Evolutionary conservation across 495 filamentous ascomycete species (phyloP), one percentile per base, ranked within the genome.

Genomic region (Hypoxylon fuscum): DNA sequence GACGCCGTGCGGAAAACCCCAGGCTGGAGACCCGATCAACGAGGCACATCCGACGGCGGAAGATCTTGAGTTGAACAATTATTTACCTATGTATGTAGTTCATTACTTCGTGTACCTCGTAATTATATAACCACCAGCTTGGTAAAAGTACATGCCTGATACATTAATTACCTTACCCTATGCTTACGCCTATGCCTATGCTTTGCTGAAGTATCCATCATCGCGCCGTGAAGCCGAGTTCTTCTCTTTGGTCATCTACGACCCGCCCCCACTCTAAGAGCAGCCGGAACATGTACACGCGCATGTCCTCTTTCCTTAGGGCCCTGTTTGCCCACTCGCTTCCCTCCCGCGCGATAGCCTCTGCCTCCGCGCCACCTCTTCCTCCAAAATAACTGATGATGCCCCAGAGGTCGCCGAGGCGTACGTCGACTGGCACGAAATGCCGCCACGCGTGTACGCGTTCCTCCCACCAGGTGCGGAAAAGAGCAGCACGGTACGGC

Each of bases 251-350:
- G 58, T 90, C 87, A 74, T 89, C 82, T 5, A 86, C 78, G 12
- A 91, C 55, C 23, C 88, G 75, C 1, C 81, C 88, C 87, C 88
- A 94, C 72, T 94, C 91, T 23, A 94, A 72, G 52, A 93, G 65
- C 43, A 96, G 70, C 35, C 91, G 73, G 70, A 92, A 94, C 72
- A 93, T 83, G 66, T 94, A 96, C 17, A 93, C 82, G 72, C 91
- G 86, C 87, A 90, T 91, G 71, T 96, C 91, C 74, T 92, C 89
- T 60, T 84, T 88, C 65, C 90, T 79, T 20, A 94, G 63, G 9
- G 86, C 88, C 54, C 77, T 79, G 0, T 71, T 72, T 2, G 86
- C 84, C 89, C 90, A 92, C 49, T 79, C 72, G 34, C 77, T 74
- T 0, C 90, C 90, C 35, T 84, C 73, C 42, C 87, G 82, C 12